phyloP scores from a whole-genome alignment of 805 yeast species.

The Naumovozyma dairenensis region DNA sequence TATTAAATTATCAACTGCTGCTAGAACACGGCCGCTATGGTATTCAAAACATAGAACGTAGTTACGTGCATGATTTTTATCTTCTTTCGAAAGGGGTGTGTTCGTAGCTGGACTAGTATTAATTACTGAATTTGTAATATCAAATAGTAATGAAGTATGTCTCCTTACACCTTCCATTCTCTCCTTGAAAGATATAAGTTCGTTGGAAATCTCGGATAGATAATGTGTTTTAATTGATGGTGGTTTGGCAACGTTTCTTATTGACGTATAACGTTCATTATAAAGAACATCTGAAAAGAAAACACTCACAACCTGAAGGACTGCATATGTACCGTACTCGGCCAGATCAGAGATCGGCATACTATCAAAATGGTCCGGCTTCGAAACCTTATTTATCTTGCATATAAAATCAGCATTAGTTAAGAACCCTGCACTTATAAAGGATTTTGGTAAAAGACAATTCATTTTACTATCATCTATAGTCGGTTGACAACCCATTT shows the following conservation, averaged over 20 bases:
- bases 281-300: conserved; percentile 18
- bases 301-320: conserved; percentile 11
- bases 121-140: conserved; percentile 6
- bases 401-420: conserved; percentile 14
- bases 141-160: conserved; percentile 15
- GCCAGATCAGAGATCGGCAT: conserved; percentile 8
- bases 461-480: conserved; percentile 17
- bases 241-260: conserved; percentile 19
- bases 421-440: conserved; percentile 18
- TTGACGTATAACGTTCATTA: conserved; percentile 21
- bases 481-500: conserved; percentile 16
- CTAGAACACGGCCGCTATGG: conserved; percentile 6
- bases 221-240: conserved; percentile 11
- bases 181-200: conserved; percentile 7
- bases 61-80: conserved; percentile 7
- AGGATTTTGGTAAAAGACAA: conserved; percentile 18
- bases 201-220: conserved; percentile 12
- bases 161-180: conserved; percentile 14
- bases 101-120: background rate
- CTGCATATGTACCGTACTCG: conserved; percentile 16
- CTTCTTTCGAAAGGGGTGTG: conserved; percentile 6
- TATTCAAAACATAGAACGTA: conserved; percentile 13
- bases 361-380: conserved; percentile 9
- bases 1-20: conserved; percentile 13
- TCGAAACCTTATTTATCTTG: conserved; percentile 7